Percentiles rank a stretch among this genome's conserved stretches.
phyloP scores from a whole-genome alignment of 2,329 filamentous ascomycete genomes.

The Aspergillus ochraceoroseus region DNA sequence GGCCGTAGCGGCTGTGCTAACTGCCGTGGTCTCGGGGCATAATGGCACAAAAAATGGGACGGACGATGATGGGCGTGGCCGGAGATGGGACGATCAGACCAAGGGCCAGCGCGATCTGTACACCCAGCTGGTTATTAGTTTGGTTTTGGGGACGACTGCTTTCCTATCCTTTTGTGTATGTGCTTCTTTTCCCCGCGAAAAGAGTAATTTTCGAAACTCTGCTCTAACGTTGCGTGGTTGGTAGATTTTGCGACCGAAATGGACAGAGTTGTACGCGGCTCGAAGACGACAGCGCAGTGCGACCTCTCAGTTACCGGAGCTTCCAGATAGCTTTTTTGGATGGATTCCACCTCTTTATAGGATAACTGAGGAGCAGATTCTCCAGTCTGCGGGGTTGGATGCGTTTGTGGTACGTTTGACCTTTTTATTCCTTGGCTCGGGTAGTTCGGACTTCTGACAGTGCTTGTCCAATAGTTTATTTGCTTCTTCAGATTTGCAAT shows the following conservation, averaged over 20 bases:
- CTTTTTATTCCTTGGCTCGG: not conserved
- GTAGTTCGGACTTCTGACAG: not conserved
- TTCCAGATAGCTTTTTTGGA: conserved; percentile 81
- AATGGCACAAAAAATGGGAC: conserved; percentile 20
- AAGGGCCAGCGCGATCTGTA: conserved; percentile 39
- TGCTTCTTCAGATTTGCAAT: conserved; percentile 95
- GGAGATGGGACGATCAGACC: conserved; percentile 31
- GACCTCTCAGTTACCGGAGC: conserved; percentile 64
- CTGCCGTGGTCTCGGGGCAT: conserved; percentile 21
- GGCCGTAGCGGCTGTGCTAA: conserved; percentile 22
- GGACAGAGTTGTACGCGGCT: conserved; percentile 85
- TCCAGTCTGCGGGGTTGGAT: conserved; percentile 86
- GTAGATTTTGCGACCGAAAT: conserved; percentile 80
- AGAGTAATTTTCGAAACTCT: not conserved
- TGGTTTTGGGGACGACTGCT: conserved; percentile 40
- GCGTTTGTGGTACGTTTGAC: conserved; percentile 75
- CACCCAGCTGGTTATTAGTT: conserved; percentile 44
- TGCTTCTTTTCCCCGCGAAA: not conserved
- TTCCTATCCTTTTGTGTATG: conserved; percentile 47
- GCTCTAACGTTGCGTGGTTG: conserved; percentile 14
- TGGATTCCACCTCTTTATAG: conserved; percentile 85
- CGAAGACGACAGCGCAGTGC: conserved; percentile 69
- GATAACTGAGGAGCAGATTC: conserved; percentile 82
- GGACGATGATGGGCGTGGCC: conserved; percentile 18
- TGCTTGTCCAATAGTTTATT: conserved; percentile 59